Percentiles rank a stretch among this genome's conserved stretches.
These are phyloP conservation scores for Macaranga tanarius DNA, from an alignment of 441 rosid genomes.

Conservation along the genomic window DNA sequence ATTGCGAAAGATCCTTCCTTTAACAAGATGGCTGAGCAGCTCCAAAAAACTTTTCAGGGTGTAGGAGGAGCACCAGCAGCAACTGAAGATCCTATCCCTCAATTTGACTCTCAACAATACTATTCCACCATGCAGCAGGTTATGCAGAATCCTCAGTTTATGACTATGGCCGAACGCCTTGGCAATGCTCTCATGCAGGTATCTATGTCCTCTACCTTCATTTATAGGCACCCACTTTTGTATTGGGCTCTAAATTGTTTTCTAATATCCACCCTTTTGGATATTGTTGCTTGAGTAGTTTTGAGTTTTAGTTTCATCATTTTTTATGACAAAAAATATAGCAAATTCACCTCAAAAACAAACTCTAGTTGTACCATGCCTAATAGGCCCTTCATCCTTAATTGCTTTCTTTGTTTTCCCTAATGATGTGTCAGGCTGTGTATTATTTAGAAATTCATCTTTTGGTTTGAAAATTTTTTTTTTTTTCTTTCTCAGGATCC, in stretches of 20 bases:
- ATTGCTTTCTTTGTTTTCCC: too few relatives aligned
- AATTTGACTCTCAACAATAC: slow-evolving; percentile 79
- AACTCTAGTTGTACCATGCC: neutral
- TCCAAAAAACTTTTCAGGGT: slow-evolving; percentile 72
- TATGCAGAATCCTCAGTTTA: slow-evolving; percentile 89
- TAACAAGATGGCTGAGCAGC: slow-evolving; percentile 97
- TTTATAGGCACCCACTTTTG: too few relatives aligned
- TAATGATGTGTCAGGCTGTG: neutral
- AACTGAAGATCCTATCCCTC: slow-evolving; percentile 55
- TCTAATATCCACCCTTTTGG: too few relatives aligned
- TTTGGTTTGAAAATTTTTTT: slow-evolving; percentile 16
- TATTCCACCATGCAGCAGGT: slow-evolving; percentile 85
- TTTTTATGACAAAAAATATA: neutral
- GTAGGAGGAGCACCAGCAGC: slow-evolving; percentile 40
- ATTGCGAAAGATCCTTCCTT: slow-evolving; percentile 92
- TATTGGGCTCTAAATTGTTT: neutral
- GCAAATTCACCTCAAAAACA: neutral
- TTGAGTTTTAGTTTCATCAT: neutral
- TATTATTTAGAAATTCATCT: slow-evolving; percentile 2
- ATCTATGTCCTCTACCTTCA: neutral
- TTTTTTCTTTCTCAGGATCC: slow-evolving; percentile 61
- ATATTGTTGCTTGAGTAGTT: too few relatives aligned
- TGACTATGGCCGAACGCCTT: slow-evolving; percentile 93
- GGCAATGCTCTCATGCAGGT: slow-evolving; percentile 95
- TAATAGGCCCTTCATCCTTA: too few relatives aligned